phyloP scores from a whole-genome alignment of 2,329 filamentous ascomycete genomes.

The Nemania diffusa region DNA sequence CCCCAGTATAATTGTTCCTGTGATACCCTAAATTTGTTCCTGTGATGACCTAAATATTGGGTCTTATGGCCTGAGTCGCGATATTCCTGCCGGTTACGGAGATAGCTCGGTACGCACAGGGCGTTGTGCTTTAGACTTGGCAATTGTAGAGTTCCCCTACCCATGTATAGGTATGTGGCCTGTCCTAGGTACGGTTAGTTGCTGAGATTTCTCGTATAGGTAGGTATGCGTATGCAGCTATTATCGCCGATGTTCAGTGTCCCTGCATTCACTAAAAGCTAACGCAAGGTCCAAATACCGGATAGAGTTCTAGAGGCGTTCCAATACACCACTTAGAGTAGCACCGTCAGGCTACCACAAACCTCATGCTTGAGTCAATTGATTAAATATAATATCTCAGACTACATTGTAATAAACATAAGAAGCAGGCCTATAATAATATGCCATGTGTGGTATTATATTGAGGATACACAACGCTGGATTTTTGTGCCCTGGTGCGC shows the following conservation, averaged over 20 bases:
- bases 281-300: neutral
- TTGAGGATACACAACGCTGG: no score
- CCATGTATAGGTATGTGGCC: no score
- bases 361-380: neutral
- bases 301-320: neutral
- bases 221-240: neutral
- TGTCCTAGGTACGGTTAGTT: neutral
- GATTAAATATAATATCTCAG: neutral
- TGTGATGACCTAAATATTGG: neutral
- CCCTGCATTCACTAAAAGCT: neutral
- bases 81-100: conserved; percentile 1
- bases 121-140: neutral
- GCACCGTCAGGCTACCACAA: neutral
- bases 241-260: neutral
- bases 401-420: no score
- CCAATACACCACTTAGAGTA: neutral
- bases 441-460: no score
- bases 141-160: no score
- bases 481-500: no score
- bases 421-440: no score
- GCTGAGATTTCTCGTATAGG: neutral
- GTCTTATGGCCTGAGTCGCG: neutral
- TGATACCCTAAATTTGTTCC: neutral
- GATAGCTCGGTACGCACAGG: neutral
- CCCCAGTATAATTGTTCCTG: neutral